Conservation (phyloP, 192 early-diverging fungal genomes). For the Pilaira anomala region DNA sequence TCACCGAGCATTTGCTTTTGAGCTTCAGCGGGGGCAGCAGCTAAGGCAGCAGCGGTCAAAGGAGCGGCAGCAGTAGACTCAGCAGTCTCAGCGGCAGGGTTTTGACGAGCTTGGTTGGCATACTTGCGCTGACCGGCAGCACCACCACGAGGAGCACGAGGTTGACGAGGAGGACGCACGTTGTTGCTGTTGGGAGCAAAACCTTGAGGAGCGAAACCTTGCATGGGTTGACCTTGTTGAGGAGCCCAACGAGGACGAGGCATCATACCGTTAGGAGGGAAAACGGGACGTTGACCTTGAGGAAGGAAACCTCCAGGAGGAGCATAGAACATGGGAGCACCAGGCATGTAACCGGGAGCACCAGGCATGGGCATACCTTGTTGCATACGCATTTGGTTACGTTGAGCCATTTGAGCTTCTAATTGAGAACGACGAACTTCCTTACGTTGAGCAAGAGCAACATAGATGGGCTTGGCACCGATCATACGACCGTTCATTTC, state of each 20-base stretch:
- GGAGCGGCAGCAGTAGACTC: constrained; percentile 16
- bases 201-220: constrained; percentile 30
- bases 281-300: constrained; percentile 39
- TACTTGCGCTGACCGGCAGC: constrained; percentile 36
- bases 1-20: constrained; percentile 98
- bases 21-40: constrained; percentile 71
- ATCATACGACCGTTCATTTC: constrained; percentile 93
- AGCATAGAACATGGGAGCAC: constrained; percentile 38
- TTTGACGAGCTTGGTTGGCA: constrained; percentile 23
- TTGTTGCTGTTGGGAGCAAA: constrained; percentile 39
- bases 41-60: constrained; percentile 68
- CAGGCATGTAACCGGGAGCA: constrained; percentile 49
- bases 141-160: constrained; percentile 47
- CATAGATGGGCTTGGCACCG: constrained; percentile 83
- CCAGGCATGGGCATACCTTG: constrained; percentile 46
- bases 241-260: constrained; percentile 36
- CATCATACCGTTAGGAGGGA: constrained; percentile 45
- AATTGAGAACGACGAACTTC: constrained; percentile 83
- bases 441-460: constrained; percentile 88
- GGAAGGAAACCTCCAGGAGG: constrained; percentile 30
- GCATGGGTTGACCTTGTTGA: constrained; percentile 35
- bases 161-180: constrained; percentile 47
- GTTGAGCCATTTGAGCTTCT: constrained; percentile 60
- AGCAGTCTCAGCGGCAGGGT: constrained; percentile 2
- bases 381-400: constrained; percentile 42